Conservation (phyloP, 1,284 basidiomycete species). For the Microbotryum lychnidis-dioicae region DNA sequence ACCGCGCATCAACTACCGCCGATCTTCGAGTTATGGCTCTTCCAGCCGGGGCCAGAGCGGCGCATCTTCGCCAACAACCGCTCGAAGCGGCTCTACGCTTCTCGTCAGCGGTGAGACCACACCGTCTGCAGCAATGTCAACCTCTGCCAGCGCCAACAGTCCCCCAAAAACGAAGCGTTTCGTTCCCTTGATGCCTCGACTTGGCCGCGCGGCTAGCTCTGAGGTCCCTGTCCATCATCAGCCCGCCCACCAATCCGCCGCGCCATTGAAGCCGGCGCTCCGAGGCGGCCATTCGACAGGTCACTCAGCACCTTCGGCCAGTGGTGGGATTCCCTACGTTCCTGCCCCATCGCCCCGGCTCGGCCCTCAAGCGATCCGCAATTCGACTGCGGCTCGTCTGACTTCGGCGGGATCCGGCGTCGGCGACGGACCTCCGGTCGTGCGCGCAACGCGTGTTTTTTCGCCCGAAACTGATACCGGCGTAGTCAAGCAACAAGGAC, state of each 20-base stretch:
- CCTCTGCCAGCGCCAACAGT: neutral
- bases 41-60: neutral
- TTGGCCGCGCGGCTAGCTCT: no score
- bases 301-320: neutral
- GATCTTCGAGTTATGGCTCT: neutral
- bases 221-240: neutral
- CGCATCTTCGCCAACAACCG: neutral
- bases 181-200: no score
- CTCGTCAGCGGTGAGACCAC: neutral
- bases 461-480: slow-evolving; percentile 33
- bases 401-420: slow-evolving; percentile 18
- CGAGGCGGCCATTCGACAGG: no score
- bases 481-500: slow-evolving; percentile 32
- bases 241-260: slow-evolving; percentile 1
- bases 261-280: no score
- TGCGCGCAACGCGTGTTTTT: slow-evolving; percentile 33
- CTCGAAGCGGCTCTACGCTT: neutral
- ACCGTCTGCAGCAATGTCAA: neutral
- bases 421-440: slow-evolving; percentile 23
- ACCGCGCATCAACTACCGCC: neutral
- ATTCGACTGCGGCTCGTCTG: slow-evolving; percentile 27
- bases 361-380: slow-evolving; percentile 27
- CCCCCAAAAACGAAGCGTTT: no score
- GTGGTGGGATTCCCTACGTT: slow-evolving; percentile 1
- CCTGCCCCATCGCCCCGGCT: slow-evolving; percentile 11